Evolutionary conservation across 1,284 basidiomycete genomes (phyloP), one percentile per base, ranked within the genome.

Genomic region (Agroathelia rolfsii): DNA sequence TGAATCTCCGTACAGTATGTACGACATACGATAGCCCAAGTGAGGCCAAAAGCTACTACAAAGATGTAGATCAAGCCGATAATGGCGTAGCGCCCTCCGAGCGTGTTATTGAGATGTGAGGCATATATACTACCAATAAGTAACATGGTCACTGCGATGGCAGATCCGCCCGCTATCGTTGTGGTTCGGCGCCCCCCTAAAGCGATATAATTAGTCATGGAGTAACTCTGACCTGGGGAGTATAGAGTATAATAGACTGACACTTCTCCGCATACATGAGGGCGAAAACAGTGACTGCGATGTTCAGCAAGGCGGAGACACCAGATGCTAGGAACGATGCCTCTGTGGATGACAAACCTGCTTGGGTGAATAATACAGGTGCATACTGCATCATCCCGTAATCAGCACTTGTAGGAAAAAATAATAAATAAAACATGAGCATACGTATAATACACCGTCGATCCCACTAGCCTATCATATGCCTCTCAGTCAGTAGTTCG

Each of bases 301-400:
- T 41, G 37, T 62, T 65, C 22, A 69, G 46, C 26, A 72, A 51
- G 23, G 68, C 70, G 3, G 66, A 66, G 6, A 72, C 56, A 6
- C 68, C 70, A 5, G 66, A 66, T 0, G 69, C 67, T 16, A 72
- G 51, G 48, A 72, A 70, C 1, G 66, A 61, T 5, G 66, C 59
- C 22, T 59, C 58, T 23, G 52, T 52, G 1, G 58, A 59, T 4
- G 59, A 58, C 12, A 72, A 54, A 19, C 67, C 64, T 2, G 66
- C 67, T 46, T 69, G 68, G 4, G 58, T 47, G 43, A 73, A 73
- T 11, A 72, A 49, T 3, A 64, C 53, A 0, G 70, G 69, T 0
- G 67, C 69, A 37, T 66, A 72, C 50, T 69, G 53, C n/a, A 49
- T 24, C 31, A 49, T 45, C 40, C 51, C 21, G 3, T 30, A 31